Evolutionary conservation across 257 asterid genomes (phyloP).

Genomic region (Nicotiana paniculata): DNA sequence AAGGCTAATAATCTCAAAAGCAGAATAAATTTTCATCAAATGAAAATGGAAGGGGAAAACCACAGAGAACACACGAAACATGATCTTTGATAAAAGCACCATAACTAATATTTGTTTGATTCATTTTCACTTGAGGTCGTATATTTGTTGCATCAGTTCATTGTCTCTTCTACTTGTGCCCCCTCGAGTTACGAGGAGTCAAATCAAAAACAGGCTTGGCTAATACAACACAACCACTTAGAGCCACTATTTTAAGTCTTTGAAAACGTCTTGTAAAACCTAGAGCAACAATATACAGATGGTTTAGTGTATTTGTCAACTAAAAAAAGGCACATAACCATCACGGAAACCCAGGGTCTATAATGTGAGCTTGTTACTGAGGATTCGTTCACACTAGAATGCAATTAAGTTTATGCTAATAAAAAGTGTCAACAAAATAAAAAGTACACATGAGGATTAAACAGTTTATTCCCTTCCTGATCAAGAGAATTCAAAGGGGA

Average conservation of each 20-base stretch:
- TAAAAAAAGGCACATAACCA: neutral
- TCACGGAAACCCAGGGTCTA: neutral
- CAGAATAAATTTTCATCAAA: neutral
- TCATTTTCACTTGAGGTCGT: neutral
- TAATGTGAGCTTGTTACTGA: neutral
- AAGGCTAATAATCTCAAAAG: neutral
- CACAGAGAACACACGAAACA: neutral
- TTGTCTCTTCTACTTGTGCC: neutral
- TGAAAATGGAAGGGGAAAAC: neutral
- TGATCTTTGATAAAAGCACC: neutral
- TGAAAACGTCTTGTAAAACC: neutral
- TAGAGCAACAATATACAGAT: neutral
- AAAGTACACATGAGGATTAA: neutral
- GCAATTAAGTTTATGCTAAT: neutral
- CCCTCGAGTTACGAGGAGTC: neutral
- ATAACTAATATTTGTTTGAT: neutral
- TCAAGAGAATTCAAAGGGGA: neutral
- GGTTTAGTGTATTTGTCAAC: neutral
- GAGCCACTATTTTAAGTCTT: neutral
- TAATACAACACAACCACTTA: neutral
- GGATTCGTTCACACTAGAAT: neutral
- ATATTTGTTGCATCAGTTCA: neutral
- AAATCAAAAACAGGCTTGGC: neutral
- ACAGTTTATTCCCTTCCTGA: neutral
- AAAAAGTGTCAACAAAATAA: neutral